These are phyloP conservation scores for Backusella luteola DNA, from an alignment of 192 early-diverging fungal genomes.

Conservation along the genomic window DNA sequence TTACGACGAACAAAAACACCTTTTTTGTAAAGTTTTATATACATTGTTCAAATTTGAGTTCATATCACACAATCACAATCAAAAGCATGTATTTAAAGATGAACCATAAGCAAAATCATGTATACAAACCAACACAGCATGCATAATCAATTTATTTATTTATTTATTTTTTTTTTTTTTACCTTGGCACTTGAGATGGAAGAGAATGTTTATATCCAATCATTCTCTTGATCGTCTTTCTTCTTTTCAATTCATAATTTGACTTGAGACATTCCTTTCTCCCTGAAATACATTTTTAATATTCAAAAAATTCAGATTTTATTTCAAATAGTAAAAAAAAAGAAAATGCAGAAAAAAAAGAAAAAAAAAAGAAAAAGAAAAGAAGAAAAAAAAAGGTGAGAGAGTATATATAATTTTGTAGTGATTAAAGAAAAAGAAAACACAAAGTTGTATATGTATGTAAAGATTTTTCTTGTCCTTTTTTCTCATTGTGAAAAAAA, in stretches of 20 bases:
- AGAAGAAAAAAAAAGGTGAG: neutral
- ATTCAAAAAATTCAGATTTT: neutral
- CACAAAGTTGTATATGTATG: neutral
- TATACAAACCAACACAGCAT: too few relatives aligned
- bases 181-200: neutral
- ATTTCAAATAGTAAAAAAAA: neutral
- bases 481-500: conserved; percentile 3
- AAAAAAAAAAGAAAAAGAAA: conserved; percentile 21
- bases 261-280: neutral
- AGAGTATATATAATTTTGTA: neutral
- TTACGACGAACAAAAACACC: too few relatives aligned
- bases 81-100: too few relatives aligned
- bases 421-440: neutral
- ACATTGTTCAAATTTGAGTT: neutral
- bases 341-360: neutral
- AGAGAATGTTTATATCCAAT: neutral
- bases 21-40: neutral
- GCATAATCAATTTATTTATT: too few relatives aligned
- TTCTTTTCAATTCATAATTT: neutral
- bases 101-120: too few relatives aligned
- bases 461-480: neutral
- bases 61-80: neutral
- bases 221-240: neutral
- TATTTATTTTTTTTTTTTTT: too few relatives aligned
- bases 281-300: neutral